These are phyloP conservation scores for Alternaria novae-zelandiae DNA, from an alignment of 2,329 filamentous ascomycete genomes.

Conservation along the genomic window DNA sequence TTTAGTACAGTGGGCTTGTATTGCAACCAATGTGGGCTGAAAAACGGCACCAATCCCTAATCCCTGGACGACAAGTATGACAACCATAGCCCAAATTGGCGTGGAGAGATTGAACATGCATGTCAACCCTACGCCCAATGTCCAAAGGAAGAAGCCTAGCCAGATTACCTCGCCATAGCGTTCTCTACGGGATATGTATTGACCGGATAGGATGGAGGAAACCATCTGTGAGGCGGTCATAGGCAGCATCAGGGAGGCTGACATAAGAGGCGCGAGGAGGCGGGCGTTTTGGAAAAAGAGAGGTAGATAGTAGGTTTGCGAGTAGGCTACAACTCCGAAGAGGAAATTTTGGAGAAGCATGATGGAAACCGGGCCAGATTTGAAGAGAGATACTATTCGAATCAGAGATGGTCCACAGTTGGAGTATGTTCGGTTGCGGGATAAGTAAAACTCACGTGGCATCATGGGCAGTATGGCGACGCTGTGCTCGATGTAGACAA, in stretches of 20 bases:
- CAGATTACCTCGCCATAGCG: constrained; percentile 59
- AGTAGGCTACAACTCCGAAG: constrained; percentile 65
- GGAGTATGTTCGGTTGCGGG: not conserved
- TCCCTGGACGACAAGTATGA: constrained; percentile 59
- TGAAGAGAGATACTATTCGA: constrained; percentile 59
- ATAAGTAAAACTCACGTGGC: constrained; percentile 48
- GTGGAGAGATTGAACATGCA: constrained; percentile 57
- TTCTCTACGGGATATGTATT: constrained; percentile 63
- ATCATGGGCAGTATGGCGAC: constrained; percentile 65
- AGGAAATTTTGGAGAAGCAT: constrained; percentile 67
- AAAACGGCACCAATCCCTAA: constrained; percentile 57
- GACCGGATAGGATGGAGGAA: constrained; percentile 58
- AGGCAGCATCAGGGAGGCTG: constrained; percentile 60
- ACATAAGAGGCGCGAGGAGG: constrained; percentile 53
- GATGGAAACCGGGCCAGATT: constrained; percentile 58
- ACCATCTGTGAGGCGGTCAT: constrained; percentile 33
- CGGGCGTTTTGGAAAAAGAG: constrained; percentile 67
- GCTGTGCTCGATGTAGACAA: constrained; percentile 63
- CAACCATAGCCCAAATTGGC: constrained; percentile 55
- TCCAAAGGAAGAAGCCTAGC: constrained; percentile 56
- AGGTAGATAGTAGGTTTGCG: constrained; percentile 66
- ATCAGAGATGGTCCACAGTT: not conserved
- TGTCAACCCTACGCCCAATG: constrained; percentile 60
- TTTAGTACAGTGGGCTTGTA: constrained; percentile 60
- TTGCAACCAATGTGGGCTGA: constrained; percentile 50